A percentile compares a stretch with the other conserved stretches of the same genome.
phyloP scores from a whole-genome alignment of 768 basidiomycete species.

The Tulasnella sp. region DNA sequence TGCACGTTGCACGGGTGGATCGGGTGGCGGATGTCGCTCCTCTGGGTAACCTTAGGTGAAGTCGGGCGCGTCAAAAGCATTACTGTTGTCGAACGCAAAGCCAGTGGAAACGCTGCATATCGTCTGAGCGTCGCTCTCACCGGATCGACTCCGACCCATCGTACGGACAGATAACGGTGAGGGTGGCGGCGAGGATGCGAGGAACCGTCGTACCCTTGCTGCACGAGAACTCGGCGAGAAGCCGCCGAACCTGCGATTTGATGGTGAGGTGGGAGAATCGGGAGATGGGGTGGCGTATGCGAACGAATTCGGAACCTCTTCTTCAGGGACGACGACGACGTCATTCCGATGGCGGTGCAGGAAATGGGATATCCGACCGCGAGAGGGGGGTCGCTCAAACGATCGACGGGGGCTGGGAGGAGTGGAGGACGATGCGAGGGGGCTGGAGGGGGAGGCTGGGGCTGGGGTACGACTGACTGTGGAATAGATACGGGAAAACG shows the following conservation, averaged over 20 bases:
- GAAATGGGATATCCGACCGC: not conserved
- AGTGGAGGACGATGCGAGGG: not conserved
- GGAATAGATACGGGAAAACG: not conserved
- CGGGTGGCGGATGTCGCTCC: not conserved
- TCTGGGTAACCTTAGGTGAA: not conserved
- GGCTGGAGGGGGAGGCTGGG: not conserved
- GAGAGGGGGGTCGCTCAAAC: not conserved
- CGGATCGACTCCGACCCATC: not conserved
- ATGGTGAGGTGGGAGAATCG: not conserved
- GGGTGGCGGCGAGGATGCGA: not conserved
- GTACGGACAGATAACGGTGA: not conserved
- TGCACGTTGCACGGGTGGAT: not conserved
- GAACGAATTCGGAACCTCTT: not conserved
- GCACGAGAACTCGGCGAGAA: not conserved
- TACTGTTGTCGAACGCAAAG: constrained; percentile 5
- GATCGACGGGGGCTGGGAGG: not conserved
- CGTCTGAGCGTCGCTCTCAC: constrained; percentile 3
- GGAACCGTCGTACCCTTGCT: not conserved
- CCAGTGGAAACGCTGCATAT: constrained; percentile 9
- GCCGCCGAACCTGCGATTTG: not conserved
- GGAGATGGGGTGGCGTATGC: not conserved
- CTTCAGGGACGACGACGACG: not conserved
- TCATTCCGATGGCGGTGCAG: not conserved
- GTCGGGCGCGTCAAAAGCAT: constrained; percentile 3
- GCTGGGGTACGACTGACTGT: not conserved